Conservation (phyloP, 768 basidiomycete genomes). For the Saitozyma sp. region DNA sequence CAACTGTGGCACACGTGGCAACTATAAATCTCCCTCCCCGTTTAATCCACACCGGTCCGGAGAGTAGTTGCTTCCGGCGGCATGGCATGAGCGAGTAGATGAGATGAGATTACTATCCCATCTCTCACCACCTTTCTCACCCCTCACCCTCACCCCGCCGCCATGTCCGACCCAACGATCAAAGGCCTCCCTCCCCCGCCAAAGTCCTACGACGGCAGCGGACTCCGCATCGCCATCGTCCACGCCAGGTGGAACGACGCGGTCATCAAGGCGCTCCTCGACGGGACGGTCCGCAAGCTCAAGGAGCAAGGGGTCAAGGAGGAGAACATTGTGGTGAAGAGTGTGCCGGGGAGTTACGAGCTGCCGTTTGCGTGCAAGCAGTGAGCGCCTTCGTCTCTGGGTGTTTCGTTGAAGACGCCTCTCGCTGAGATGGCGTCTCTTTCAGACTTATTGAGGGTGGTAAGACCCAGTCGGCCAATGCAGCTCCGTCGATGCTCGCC, state of each 20-base stretch:
- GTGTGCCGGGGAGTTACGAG: constrained; percentile 93
- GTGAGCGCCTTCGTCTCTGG: constrained; percentile 56
- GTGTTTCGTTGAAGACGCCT: constrained; percentile 11
- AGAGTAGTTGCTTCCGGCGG: too few species aligned
- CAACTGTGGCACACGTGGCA: not conserved
- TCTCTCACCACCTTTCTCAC: not conserved
- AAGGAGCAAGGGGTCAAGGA: constrained; percentile 83
- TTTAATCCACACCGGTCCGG: too few species aligned
- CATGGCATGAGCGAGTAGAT: too few species aligned
- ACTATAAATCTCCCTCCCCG: not conserved
- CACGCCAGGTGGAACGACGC: constrained; percentile 93
- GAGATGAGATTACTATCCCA: too few species aligned
- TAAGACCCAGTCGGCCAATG: constrained; percentile 73
- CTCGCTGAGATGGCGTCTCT: not conserved
- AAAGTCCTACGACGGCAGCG: constrained; percentile 71
- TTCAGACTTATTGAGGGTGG: constrained; percentile 85
- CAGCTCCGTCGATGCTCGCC: constrained; percentile 76
- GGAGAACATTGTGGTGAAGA: constrained; percentile 83
- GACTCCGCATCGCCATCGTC: constrained; percentile 83
- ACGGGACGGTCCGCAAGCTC: constrained; percentile 75
- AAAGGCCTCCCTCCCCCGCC: constrained; percentile 71
- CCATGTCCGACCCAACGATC: constrained; percentile 60
- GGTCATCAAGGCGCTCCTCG: constrained; percentile 80
- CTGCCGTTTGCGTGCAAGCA: constrained; percentile 79
- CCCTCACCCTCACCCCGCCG: constrained; percentile 1